Base-by-base conservation (phyloP, 2,329 filamentous ascomycete species). In the Trichoderma cornu-damae region DNA sequence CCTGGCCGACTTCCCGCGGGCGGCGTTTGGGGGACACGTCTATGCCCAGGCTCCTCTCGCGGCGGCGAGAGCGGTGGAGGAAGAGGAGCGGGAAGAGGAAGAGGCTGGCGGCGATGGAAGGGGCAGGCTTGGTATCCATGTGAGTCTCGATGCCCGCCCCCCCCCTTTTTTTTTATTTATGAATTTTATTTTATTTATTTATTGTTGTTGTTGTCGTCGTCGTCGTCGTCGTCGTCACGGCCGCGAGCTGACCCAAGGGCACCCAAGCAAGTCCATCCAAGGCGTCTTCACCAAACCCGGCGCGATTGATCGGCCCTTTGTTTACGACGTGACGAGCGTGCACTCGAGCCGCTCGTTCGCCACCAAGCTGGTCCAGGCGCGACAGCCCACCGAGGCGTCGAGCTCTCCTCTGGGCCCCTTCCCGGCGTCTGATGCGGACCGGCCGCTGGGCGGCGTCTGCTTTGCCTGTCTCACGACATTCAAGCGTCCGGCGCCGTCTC, bases 401-500 rank as follows among this genome's bases (percentile, higher is more conserved):
- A 66, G 63, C 32, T 70, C 65, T 35, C 67, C 65, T 0, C 37
- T 51, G 0, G 73, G 75, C 9, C 68, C 68, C 6, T 80, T 75
- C 47, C 70, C 75, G 0, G 5, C 62, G 1, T 67, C 69, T 3
- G 79, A 81, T 50, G 71, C 73, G 3, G 43, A 68, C 32, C 63
- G 69, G 2, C 70, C 72, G 5, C 67, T 77, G 0, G 72, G 72
- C 1, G 69, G 72, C 3, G 71, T 78, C 4, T 77, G 75, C 64
- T 81, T 82, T 65, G 77, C 73, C 9, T 78, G 77, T 38, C 66
- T 83, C 6, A 73, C 77, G 35, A 82, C 80, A 2, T 80, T 84
- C 65, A 79, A 81, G 57, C 69, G 73, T 5, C 66, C 73, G 3
- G 68, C 68, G 3, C 42, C 42, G n/a, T 69, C 68, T 0, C 70